Conservation (phyloP, 441 rosid species). For the Euphorbia celastroides region DNA sequence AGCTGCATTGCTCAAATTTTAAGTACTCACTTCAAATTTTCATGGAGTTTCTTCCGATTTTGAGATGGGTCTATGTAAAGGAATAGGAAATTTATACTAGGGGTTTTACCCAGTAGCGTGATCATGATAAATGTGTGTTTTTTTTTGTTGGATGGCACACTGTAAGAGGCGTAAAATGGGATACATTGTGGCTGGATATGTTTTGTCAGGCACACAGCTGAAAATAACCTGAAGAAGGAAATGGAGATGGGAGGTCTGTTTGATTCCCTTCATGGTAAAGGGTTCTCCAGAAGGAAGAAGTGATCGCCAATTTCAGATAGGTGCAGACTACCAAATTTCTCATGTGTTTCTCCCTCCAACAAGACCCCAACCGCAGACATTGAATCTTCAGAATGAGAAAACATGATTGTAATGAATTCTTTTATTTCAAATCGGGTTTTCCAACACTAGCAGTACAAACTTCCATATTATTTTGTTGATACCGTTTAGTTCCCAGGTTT, state of each 20-base stretch:
- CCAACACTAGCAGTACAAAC: too few relatives aligned
- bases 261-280: conserved; percentile 56
- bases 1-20: neutral
- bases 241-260: conserved; percentile 75
- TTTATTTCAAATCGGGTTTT: neutral
- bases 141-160: neutral
- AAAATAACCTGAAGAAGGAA: conserved; percentile 43
- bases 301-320: conserved; percentile 41
- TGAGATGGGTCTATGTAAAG: neutral
- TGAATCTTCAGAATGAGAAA: conserved; percentile 53
- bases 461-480: too few relatives aligned
- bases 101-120: neutral
- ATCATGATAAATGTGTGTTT: neutral
- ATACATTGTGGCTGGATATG: conserved; percentile 1
- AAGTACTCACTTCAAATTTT: neutral
- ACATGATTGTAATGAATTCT: neutral
- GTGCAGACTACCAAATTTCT: conserved; percentile 30
- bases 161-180: neutral
- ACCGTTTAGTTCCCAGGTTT: too few relatives aligned
- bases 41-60: neutral
- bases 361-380: conserved; percentile 41
- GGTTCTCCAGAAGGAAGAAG: conserved; percentile 48
- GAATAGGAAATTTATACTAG: neutral
- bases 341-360: conserved; percentile 43
- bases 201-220: conserved; percentile 45